phyloP scores from a whole-genome alignment of 768 basidiomycete species.

The Mrakia frigida region DNA sequence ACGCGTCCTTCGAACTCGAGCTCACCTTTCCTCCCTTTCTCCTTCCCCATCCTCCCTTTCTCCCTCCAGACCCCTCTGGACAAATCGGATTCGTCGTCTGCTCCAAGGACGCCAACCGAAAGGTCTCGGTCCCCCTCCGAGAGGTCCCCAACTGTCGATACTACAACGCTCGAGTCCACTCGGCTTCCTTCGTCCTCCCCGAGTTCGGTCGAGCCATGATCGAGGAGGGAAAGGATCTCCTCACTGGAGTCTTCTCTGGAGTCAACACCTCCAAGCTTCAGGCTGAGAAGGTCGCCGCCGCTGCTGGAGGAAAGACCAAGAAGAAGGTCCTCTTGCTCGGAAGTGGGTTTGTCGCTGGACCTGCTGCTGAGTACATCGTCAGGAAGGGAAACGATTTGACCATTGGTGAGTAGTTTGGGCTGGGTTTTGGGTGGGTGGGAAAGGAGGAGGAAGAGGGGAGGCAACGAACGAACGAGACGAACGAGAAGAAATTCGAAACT shows the following conservation, averaged over 20 bases:
- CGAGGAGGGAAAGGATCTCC: constrained; percentile 63
- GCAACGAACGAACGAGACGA: background rate
- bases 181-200: constrained; percentile 80
- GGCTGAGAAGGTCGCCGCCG: constrained; percentile 27
- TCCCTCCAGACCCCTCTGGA: constrained; percentile 67
- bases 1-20: too few species aligned
- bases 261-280: constrained; percentile 37
- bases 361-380: constrained; percentile 91
- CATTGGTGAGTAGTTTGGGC: constrained; percentile 55
- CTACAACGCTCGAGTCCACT: constrained; percentile 78
- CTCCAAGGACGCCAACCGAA: constrained; percentile 64
- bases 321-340: constrained; percentile 82
- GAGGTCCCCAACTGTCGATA: constrained; percentile 67
- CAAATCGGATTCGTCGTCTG: constrained; percentile 93
- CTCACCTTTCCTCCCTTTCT: too few species aligned
- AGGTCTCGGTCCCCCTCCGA: constrained; percentile 68
- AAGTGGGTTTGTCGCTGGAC: constrained; percentile 89
- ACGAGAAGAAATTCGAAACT: background rate
- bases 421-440: background rate
- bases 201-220: constrained; percentile 76
- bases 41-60: background rate
- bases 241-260: constrained; percentile 36
- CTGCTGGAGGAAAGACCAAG: constrained; percentile 19
- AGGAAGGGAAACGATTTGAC: constrained; percentile 77
- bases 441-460: background rate